Conservation (phyloP, 1,284 basidiomycete genomes). For the Malassezia cuniculi region DNA sequence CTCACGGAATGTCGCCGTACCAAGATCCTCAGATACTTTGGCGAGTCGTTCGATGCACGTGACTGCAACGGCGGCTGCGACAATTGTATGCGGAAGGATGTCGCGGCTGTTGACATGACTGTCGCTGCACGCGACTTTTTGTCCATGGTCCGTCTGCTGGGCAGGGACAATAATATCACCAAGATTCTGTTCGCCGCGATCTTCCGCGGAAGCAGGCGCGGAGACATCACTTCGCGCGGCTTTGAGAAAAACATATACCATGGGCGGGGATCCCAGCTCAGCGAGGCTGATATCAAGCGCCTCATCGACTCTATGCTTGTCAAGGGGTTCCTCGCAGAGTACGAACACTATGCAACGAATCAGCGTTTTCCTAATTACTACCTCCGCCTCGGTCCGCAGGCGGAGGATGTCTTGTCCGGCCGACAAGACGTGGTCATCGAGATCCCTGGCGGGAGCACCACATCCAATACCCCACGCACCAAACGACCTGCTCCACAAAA, state of each 20-base stretch:
- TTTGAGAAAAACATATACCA: slow-evolving; percentile 46
- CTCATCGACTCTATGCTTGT: slow-evolving; percentile 9
- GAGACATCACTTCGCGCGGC: slow-evolving; percentile 50
- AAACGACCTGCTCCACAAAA: too few relatives aligned
- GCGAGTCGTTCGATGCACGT: slow-evolving; percentile 53
- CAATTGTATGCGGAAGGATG: slow-evolving; percentile 52
- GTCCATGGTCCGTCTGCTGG: slow-evolving; percentile 51
- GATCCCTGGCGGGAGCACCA: too few relatives aligned
- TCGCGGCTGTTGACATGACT: slow-evolving; percentile 50
- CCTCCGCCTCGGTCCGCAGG: slow-evolving; percentile 1
- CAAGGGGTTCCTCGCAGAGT: slow-evolving; percentile 7
- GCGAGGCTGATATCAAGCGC: slow-evolving; percentile 10
- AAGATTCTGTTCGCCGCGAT: slow-evolving; percentile 51
- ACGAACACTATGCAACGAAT: slow-evolving; percentile 3
- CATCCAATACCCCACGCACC: too few relatives aligned
- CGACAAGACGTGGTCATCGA: too few relatives aligned
- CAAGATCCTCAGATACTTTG: slow-evolving; percentile 63
- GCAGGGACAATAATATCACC: slow-evolving; percentile 48
- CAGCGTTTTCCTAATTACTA: slow-evolving; percentile 13
- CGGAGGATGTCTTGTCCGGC: too few relatives aligned
- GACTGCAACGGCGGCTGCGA: slow-evolving; percentile 60
- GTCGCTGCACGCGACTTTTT: slow-evolving; percentile 50
- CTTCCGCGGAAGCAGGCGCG: slow-evolving; percentile 54
- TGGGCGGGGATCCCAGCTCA: slow-evolving; percentile 4
- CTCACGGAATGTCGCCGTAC: slow-evolving; percentile 71